Percentiles rank a stretch among this genome's conserved stretches.
These are phyloP conservation scores for Lasiodiplodia citricola DNA, from an alignment of 2,329 filamentous ascomycete species.

Conservation along the genomic window DNA sequence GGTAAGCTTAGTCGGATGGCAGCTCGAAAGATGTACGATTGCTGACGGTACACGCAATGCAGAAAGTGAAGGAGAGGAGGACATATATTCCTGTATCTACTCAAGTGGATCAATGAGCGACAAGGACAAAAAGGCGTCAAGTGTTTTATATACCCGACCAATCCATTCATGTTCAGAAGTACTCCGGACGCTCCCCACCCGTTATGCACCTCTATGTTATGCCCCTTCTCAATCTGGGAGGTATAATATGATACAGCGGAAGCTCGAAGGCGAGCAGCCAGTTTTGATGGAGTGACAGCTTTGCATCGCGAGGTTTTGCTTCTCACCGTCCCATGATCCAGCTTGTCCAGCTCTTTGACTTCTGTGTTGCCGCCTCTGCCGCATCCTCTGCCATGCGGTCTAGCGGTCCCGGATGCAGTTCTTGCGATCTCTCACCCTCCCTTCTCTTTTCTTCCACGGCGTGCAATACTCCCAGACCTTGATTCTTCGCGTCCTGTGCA, in stretches of 20 bases:
- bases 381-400: constrained; percentile 52
- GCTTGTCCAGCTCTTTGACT: constrained; percentile 52
- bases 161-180: constrained; percentile 20
- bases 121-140: neutral
- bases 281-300: neutral
- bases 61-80: constrained; percentile 55
- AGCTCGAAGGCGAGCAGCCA: constrained; percentile 14
- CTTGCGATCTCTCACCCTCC: constrained; percentile 37
- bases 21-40: neutral
- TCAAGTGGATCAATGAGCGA: constrained; percentile 37
- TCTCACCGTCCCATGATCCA: constrained; percentile 49
- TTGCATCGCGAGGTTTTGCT: constrained; percentile 33
- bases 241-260: constrained; percentile 27
- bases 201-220: constrained; percentile 26
- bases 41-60: constrained; percentile 9
- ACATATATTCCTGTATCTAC: constrained; percentile 58
- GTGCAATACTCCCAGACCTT: constrained; percentile 37
- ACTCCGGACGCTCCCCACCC: constrained; percentile 26
- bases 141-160: constrained; percentile 25
- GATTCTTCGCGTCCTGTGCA: constrained; percentile 21
- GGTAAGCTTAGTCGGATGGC: constrained; percentile 41
- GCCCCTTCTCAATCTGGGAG: constrained; percentile 19
- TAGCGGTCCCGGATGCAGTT: constrained; percentile 52
- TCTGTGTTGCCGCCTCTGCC: constrained; percentile 42
- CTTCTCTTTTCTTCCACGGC: constrained; percentile 40